A percentile compares a stretch with the other conserved stretches of the same genome.
phyloP scores from a whole-genome alignment of 2,329 filamentous ascomycete genomes.

The Apiospora sp. region DNA sequence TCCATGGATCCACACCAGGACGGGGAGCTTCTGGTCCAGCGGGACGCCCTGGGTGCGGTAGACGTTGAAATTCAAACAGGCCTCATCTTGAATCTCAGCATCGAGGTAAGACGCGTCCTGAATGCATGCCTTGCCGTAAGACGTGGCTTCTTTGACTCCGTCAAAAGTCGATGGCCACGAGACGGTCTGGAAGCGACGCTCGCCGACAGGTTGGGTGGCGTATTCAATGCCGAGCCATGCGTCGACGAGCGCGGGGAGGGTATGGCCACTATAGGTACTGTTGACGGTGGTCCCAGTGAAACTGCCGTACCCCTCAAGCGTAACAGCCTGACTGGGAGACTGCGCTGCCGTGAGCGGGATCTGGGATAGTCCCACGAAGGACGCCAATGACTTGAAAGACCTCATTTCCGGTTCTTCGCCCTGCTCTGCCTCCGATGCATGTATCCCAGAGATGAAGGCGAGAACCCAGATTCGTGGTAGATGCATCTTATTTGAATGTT shows the following conservation, averaged over 20 bases:
- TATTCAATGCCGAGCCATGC: constrained; percentile 59
- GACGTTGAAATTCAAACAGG: constrained; percentile 51
- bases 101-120: constrained; percentile 44
- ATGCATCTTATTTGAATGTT: not conserved
- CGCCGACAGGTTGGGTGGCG: constrained; percentile 49
- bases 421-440: not conserved
- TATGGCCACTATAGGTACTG: constrained; percentile 42
- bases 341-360: not conserved
- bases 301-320: constrained; percentile 48
- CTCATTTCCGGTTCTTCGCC: not conserved
- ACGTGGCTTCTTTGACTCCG: constrained; percentile 47
- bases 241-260: constrained; percentile 47
- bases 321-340: constrained; percentile 24
- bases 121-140: constrained; percentile 52
- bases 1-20: constrained; percentile 55
- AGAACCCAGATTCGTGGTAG: not conserved
- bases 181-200: constrained; percentile 50
- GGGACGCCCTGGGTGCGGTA: constrained; percentile 46
- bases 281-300: constrained; percentile 49
- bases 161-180: constrained; percentile 50
- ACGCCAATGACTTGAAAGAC: not conserved
- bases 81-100: constrained; percentile 42
- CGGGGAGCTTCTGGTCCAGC: constrained; percentile 49
- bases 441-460: not conserved
- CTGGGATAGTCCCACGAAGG: constrained; percentile 11